Evolutionary conservation across 1,284 basidiomycete genomes (phyloP).

Genomic region (Tylopilus orsonianus): DNA sequence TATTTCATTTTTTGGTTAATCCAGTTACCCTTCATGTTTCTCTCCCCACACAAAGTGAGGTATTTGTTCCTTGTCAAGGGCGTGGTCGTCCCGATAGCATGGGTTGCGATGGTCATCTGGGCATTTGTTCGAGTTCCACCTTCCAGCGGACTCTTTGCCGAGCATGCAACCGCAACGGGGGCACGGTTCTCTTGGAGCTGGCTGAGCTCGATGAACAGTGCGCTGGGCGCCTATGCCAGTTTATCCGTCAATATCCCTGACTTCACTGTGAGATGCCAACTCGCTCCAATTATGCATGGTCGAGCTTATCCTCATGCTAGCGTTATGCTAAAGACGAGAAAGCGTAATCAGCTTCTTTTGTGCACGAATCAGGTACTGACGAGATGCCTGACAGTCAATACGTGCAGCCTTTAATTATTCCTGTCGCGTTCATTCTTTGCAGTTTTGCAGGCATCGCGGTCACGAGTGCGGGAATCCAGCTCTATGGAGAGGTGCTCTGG

Average conservation of each 20-base stretch:
- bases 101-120: slow-evolving; percentile 63
- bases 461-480: slow-evolving; percentile 48
- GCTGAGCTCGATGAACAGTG: slow-evolving; percentile 56
- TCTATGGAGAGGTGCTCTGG: slow-evolving; percentile 39
- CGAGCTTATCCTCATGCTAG: slow-evolving; percentile 14
- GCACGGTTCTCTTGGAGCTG: slow-evolving; percentile 50
- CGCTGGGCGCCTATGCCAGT: slow-evolving; percentile 52
- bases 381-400: slow-evolving; percentile 41
- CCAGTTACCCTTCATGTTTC: slow-evolving; percentile 61
- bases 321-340: slow-evolving; percentile 34
- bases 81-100: slow-evolving; percentile 54
- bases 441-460: slow-evolving; percentile 62
- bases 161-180: slow-evolving; percentile 35
- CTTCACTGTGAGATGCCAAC: slow-evolving; percentile 42
- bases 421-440: slow-evolving; percentile 54
- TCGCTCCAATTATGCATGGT: neutral
- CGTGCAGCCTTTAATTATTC: slow-evolving; percentile 59
- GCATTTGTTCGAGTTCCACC: slow-evolving; percentile 55
- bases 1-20: slow-evolving; percentile 70
- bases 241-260: slow-evolving; percentile 62
- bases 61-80: slow-evolving; percentile 65
- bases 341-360: slow-evolving; percentile 20
- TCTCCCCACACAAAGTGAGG: slow-evolving; percentile 61
- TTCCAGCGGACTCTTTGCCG: slow-evolving; percentile 42
- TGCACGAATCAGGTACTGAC: slow-evolving; percentile 7